Conservation (phyloP, 2,329 filamentous ascomycete species). For the Akanthomyces uredinophilus region DNA sequence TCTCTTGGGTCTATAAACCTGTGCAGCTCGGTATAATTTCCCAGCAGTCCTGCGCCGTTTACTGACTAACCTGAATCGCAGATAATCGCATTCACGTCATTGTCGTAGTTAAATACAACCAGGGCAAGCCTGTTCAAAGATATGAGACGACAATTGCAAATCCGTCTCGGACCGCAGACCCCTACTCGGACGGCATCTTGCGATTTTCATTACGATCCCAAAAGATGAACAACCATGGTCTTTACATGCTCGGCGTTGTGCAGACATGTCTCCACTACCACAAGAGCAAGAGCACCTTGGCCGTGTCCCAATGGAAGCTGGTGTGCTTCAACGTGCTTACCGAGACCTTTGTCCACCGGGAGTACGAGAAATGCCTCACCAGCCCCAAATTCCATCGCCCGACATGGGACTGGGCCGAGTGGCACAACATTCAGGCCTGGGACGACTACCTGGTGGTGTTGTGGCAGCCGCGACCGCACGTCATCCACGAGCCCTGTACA, state of each 20-base stretch:
- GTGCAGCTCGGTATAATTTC: neutral
- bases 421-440: conserved; percentile 13
- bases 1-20: conserved; percentile 6
- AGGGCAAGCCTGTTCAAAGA: neutral
- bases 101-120: conserved; percentile 8
- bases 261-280: conserved; percentile 8
- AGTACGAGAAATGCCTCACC: conserved; percentile 9
- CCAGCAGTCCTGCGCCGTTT: neutral
- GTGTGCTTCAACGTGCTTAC: conserved; percentile 15
- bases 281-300: neutral
- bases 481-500: conserved; percentile 15
- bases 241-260: conserved; percentile 9
- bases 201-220: conserved; percentile 13
- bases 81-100: conserved; percentile 8
- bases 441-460: conserved; percentile 15
- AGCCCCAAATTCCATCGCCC: conserved; percentile 11
- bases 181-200: conserved; percentile 5
- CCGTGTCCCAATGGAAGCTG: conserved; percentile 1
- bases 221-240: conserved; percentile 11
- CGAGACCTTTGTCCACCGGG: neutral
- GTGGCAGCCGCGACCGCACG: conserved; percentile 13
- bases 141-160: conserved; percentile 9
- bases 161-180: neutral
- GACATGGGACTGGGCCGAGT: conserved; percentile 15
- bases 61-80: neutral